Percentiles rank a stretch among this genome's conserved stretches.
Evolutionary conservation across 108 stramenopile genomes (phyloP).

Genomic region (Conticribra weissflogii): DNA sequence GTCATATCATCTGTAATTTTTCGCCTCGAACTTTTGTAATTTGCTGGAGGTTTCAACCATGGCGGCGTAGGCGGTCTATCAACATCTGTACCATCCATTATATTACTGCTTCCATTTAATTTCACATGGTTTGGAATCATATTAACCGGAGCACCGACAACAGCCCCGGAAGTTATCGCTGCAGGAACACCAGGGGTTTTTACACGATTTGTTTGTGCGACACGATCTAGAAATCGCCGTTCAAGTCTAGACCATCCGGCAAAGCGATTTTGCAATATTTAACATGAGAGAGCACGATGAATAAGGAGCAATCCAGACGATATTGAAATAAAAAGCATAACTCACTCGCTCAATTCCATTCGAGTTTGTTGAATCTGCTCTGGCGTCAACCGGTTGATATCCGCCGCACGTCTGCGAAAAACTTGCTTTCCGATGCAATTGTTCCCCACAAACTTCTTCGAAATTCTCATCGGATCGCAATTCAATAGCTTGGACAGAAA

Average conservation of each 20-base stretch:
- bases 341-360: slow-evolving; percentile 83
- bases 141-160: slow-evolving; percentile 12
- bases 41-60: slow-evolving; percentile 48
- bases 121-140: slow-evolving; percentile 1
- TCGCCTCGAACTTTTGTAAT: slow-evolving; percentile 27
- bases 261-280: not conserved
- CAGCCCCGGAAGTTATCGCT: slow-evolving; percentile 27
- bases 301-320: too few species aligned
- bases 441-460: slow-evolving; percentile 98
- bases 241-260: slow-evolving; percentile 70
- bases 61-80: slow-evolving; percentile 50
- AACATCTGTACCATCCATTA: slow-evolving; percentile 26
- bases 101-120: slow-evolving; percentile 10
- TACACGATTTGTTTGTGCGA: slow-evolving; percentile 94
- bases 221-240: slow-evolving; percentile 91
- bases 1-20: slow-evolving; percentile 16
- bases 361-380: slow-evolving; percentile 90
- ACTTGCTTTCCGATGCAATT: slow-evolving; percentile 99
- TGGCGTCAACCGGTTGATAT: slow-evolving; percentile 88
- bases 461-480: slow-evolving; percentile 99
- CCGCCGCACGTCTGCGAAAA: slow-evolving; percentile 89
- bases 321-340: not conserved
- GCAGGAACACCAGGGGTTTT: slow-evolving; percentile 54
- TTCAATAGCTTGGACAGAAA: slow-evolving; percentile 94
- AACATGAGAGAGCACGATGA: too few species aligned